Evolutionary conservation across 1,139 yeast genomes (phyloP), one percentile per base, ranked within the genome.

Genomic region (Kodamaea derodonti): DNA sequence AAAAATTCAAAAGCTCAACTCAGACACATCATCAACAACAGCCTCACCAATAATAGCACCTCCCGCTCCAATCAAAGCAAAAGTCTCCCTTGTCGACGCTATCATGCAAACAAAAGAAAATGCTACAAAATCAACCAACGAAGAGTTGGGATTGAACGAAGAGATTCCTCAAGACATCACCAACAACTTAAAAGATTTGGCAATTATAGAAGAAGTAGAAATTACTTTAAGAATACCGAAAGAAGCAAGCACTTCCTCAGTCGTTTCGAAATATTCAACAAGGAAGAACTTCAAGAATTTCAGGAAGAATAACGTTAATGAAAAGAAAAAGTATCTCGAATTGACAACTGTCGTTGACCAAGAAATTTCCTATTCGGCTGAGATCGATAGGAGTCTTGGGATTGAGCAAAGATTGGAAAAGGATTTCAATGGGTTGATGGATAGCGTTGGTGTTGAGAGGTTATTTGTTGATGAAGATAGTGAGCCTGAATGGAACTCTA

Each of bases 281-380:
- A 50, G 68, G 4, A 64, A 58, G 37, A 67, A 68, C 41, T 66
- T 66, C 46, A 69, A 69, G 40, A 54, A 43, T 3, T 69, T 69
- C 45, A 49, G 43, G 14, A 68, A 65, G 39, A 51, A 50, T 25
- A 47, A 52, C 20, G 43, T 58, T 5, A 48, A 45, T 12, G 48
- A 54, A 14, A 48, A 58, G 0, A 38, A 68, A 30, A 44, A 61
- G 0, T 60, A 44, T 39, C 51, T 65, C 12, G 57, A 48, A 4
- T 45, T 63, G 31, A 49, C 47, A 4, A 46, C 51, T 5, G 47
- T 50, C 10, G 31, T 48, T 3, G 46, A 47, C 24, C 40, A 45
- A 29, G 48, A 49, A 18, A 39, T 46, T 6, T 34, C 36, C 11
- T 41, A 45, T 29, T 26, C 34, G 3, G 17, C 10, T 12, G 28